A percentile compares a stretch with the other conserved stretches of the same genome.
These are phyloP conservation scores for Verticillium nonalfalfae DNA, from an alignment of 2,329 filamentous ascomycete species.

Conservation along the genomic window DNA sequence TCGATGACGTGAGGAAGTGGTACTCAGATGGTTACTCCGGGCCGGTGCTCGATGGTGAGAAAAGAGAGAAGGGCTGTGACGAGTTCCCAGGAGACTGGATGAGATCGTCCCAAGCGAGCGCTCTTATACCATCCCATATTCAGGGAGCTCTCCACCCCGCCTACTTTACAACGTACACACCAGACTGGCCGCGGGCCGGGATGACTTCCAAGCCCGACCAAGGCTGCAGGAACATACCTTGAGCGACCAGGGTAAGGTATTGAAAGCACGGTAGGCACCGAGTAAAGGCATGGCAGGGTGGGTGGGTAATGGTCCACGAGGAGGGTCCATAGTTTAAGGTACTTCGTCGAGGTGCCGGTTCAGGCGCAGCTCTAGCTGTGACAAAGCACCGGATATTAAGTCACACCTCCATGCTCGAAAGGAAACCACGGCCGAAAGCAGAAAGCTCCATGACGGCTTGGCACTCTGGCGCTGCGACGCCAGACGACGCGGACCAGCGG, in stretches of 20 bases:
- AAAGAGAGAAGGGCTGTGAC: neutral
- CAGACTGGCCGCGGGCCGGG: neutral
- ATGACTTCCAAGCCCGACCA: neutral
- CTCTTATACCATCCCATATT: neutral
- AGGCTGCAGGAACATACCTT: neutral
- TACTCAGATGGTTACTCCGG: neutral
- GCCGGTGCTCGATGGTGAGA: neutral
- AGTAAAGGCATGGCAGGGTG: neutral
- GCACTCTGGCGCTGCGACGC: neutral
- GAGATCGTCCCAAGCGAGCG: neutral
- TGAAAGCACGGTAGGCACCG: neutral
- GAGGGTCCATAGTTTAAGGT: neutral
- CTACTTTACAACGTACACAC: neutral
- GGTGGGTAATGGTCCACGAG: neutral
- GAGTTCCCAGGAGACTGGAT: neutral
- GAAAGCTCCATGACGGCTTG: neutral
- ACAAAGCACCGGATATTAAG: neutral
- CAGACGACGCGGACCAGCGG: neutral
- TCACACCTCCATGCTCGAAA: neutral
- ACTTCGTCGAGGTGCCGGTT: neutral
- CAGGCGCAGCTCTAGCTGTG: neutral
- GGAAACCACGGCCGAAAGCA: neutral
- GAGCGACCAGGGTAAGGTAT: neutral
- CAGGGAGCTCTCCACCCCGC: neutral
- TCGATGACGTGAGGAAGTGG: neutral